These are phyloP conservation scores for Aspergillus ostianus DNA, from an alignment of 495 filamentous ascomycete species.

Conservation along the genomic window DNA sequence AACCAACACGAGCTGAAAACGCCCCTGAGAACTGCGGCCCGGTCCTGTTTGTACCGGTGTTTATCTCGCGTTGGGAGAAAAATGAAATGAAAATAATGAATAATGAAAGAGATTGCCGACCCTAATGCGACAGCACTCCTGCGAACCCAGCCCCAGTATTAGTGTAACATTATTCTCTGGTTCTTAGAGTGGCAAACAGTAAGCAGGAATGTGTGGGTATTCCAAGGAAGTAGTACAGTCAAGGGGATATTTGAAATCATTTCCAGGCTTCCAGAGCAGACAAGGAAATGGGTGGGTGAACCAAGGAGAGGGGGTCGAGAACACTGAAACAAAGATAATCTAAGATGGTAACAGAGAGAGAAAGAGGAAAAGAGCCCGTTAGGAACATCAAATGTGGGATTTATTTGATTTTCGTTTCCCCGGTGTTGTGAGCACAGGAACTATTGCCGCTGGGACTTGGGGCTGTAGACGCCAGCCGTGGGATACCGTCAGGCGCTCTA, in stretches of 20 bases:
- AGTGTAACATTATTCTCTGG: conserved; percentile 7
- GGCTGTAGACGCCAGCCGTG: neutral
- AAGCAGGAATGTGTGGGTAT: neutral
- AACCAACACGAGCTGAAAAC: conserved; percentile 1
- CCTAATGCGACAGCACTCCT: neutral
- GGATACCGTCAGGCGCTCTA: neutral
- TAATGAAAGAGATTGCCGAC: neutral
- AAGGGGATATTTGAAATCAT: conserved; percentile 6
- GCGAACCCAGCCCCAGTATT: conserved; percentile 1
- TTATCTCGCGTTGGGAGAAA: neutral
- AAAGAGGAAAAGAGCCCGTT: neutral
- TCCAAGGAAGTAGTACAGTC: conserved; percentile 1
- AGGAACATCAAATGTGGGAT: neutral
- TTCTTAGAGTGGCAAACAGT: neutral
- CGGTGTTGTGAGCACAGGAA: neutral
- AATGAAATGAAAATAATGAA: neutral
- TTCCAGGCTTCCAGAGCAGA: neutral
- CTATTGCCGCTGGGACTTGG: neutral
- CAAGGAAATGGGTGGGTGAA: neutral
- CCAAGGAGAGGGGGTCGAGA: neutral
- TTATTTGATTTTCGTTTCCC: neutral
- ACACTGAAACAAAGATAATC: neutral
- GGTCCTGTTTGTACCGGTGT: neutral
- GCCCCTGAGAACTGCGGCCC: neutral
- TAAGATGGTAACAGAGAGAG: neutral